Conservation (phyloP, 2,329 filamentous ascomycete genomes). For the Botrytis hyacinthi region DNA sequence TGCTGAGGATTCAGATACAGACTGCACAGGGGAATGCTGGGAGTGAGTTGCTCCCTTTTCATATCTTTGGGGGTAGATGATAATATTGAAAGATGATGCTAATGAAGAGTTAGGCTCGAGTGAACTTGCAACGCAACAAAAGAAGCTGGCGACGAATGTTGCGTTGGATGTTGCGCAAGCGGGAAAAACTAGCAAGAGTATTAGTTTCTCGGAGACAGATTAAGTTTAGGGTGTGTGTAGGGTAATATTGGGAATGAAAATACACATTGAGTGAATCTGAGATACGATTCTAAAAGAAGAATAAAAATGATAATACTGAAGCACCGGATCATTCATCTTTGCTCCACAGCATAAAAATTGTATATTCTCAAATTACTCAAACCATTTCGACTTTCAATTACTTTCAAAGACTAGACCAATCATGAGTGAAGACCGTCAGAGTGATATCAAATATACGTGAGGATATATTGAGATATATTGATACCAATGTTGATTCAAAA, state of each 20-base stretch:
- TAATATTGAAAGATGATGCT: background rate
- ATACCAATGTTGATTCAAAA: background rate
- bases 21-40: background rate
- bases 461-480: background rate
- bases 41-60: background rate
- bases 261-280: background rate
- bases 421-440: background rate
- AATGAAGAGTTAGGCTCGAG: constrained; percentile 27
- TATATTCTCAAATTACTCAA: background rate
- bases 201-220: constrained; percentile 23
- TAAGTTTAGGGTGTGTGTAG: background rate
- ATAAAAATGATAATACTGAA: background rate
- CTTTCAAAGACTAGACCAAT: background rate
- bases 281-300: fast-evolving
- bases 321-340: background rate
- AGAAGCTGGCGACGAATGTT: constrained; percentile 55
- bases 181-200: constrained; percentile 37
- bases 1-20: background rate
- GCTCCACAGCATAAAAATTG: background rate
- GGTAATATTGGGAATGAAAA: background rate
- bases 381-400: background rate
- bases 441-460: background rate
- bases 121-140: constrained; percentile 48
- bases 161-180: constrained; percentile 39
- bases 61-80: background rate